Percentiles rank a stretch among this genome's conserved stretches.
Evolutionary conservation across 2,329 filamentous ascomycete species (phyloP).

Genomic region (Didymella sp.): DNA sequence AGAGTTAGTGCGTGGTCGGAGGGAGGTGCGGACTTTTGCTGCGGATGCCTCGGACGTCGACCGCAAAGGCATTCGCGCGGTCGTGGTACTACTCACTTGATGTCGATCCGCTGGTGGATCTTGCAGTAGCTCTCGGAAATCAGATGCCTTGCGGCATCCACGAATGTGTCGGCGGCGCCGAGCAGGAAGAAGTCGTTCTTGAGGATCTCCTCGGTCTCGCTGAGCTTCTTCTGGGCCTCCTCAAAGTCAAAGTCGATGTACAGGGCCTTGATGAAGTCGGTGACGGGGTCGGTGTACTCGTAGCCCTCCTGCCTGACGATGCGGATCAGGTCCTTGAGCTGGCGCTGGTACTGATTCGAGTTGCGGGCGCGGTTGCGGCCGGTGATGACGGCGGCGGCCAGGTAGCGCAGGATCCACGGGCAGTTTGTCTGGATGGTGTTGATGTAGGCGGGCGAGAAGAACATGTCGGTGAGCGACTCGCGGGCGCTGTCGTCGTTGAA

Average conservation of each 20-base stretch:
- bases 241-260: conserved; percentile 98
- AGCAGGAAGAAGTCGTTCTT: conserved; percentile 95
- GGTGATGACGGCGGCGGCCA: conserved; percentile 92
- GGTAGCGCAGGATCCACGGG: conserved; percentile 95
- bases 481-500: conserved; percentile 96
- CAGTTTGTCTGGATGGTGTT: conserved; percentile 99
- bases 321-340: conserved; percentile 95
- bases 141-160: conserved; percentile 91
- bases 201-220: conserved; percentile 87
- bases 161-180: conserved; percentile 82
- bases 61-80: neutral
- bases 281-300: conserved; percentile 95
- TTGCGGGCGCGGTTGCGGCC: conserved; percentile 72
- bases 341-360: conserved; percentile 95
- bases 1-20: no score
- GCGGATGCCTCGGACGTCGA: no score
- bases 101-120: conserved; percentile 98
- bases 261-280: conserved; percentile 93
- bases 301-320: conserved; percentile 97
- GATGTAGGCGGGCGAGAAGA: conserved; percentile 97
- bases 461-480: conserved; percentile 90
- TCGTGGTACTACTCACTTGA: conserved; percentile 68
- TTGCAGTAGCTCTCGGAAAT: conserved; percentile 99
- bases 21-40: no score
- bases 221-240: conserved; percentile 88